Conservation (phyloP, 1,284 basidiomycete species). For the Dichomitus squalens region DNA sequence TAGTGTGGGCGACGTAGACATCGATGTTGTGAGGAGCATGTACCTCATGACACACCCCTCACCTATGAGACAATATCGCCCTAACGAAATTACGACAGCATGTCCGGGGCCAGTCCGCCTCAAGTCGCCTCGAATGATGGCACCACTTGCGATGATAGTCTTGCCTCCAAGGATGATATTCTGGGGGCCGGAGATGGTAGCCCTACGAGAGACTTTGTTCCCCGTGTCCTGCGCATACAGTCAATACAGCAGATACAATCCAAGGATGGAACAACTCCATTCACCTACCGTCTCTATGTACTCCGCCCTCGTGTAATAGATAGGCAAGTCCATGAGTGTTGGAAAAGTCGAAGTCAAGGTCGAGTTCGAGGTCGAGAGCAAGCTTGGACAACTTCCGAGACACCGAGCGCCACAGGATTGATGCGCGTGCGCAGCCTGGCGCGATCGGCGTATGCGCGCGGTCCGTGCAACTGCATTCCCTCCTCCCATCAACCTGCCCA, state of each 20-base stretch:
- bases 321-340: slow-evolving; percentile 59
- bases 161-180: slow-evolving; percentile 98
- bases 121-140: slow-evolving; percentile 89
- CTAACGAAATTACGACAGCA: slow-evolving; percentile 91
- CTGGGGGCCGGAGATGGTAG: slow-evolving; percentile 92
- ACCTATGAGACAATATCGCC: slow-evolving; percentile 90
- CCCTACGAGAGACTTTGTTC: slow-evolving; percentile 87
- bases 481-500: slow-evolving; percentile 4
- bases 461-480: neutral
- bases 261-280: neutral
- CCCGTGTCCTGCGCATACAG: slow-evolving; percentile 36
- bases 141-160: slow-evolving; percentile 89
- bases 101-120: slow-evolving; percentile 83
- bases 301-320: slow-evolving; percentile 75
- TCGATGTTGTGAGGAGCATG: slow-evolving; percentile 28
- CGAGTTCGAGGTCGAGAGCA: slow-evolving; percentile 8
- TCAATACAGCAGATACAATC: neutral
- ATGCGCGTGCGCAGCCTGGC: neutral
- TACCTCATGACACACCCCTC: slow-evolving; percentile 90
- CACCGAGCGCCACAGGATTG: slow-evolving; percentile 3
- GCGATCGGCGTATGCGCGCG: neutral
- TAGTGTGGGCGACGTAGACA: too few species aligned
- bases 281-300: slow-evolving; percentile 77
- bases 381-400: slow-evolving; percentile 1
- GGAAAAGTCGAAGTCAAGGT: neutral